Evolutionary conservation across 2,329 filamentous ascomycete genomes (phyloP).

Genomic region (Coniochaeta sp.): DNA sequence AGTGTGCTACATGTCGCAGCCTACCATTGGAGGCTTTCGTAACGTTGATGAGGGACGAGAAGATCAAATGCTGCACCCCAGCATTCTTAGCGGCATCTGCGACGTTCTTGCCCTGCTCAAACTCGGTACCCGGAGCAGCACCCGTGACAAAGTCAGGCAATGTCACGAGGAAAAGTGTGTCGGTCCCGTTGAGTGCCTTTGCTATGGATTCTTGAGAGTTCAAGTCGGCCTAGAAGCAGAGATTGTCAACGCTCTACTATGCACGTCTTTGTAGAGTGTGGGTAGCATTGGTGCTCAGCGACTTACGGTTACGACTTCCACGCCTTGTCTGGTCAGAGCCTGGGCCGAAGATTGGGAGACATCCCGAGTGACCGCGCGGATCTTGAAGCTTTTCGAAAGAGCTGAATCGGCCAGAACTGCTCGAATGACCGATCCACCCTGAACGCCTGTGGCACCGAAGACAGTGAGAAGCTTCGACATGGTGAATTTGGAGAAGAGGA

Average conservation of each 20-base stretch:
- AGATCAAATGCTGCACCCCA: constrained; percentile 24
- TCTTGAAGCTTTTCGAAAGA: constrained; percentile 33
- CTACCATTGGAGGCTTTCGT: constrained; percentile 15
- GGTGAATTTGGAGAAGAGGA: background rate
- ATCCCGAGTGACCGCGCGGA: constrained; percentile 41
- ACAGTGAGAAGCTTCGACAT: constrained; percentile 19
- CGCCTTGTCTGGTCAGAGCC: constrained; percentile 28
- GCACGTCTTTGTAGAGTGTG: background rate
- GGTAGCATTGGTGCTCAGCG: constrained; percentile 2
- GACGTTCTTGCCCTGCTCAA: constrained; percentile 32
- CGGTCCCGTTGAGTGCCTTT: constrained; percentile 30
- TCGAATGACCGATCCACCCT: constrained; percentile 38
- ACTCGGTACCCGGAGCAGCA: constrained; percentile 8
- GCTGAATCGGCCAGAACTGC: constrained; percentile 36
- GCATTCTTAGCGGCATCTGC: constrained; percentile 23
- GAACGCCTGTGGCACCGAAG: constrained; percentile 41
- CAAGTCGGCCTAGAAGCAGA: constrained; percentile 28
- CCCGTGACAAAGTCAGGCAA: constrained; percentile 8
- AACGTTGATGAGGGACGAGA: constrained; percentile 21
- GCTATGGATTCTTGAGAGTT: constrained; percentile 24
- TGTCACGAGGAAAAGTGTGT: constrained; percentile 32
- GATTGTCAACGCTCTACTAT: no score
- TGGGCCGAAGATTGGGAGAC: constrained; percentile 28
- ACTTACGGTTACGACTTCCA: constrained; percentile 31
- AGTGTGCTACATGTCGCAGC: constrained; percentile 9